Evolutionary conservation across 345 rosid genomes (phyloP), one percentile per base, ranked within the genome.

Genomic region (Balakata baccata): DNA sequence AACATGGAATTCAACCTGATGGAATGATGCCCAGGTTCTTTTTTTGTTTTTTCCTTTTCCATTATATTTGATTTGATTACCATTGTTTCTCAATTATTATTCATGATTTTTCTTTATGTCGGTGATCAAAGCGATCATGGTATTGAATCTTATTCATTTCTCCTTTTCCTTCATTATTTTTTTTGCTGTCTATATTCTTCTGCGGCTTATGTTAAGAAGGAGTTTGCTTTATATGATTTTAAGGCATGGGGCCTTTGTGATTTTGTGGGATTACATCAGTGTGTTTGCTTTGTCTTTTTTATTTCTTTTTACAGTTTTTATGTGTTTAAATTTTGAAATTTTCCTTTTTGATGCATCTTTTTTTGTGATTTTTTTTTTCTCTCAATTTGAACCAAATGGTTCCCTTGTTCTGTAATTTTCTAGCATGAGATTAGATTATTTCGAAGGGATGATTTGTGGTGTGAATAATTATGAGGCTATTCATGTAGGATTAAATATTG

Each of bases 1-100:
- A 89, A 80, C 94, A 89, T 85, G 91, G 85, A 8, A 89, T 89
- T 60, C 87, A 89, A 2, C 87, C 90, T 61, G 91, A 85, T 81
- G 89, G 91, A 39, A 77, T n/a, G 63, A 85, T 89, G 94, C 91
- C 94, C 37, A 78, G 89, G 89, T 87, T 56, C 34, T 0, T 10
- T 6, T 53, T 4, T n/a, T n/a, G n/a, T n/a, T n/a, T n/a, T 0
- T 47, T 66, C 29, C 34, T 29, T 29, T 29, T 29, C 34, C 2
- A 29, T 11, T 38, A 1, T 22, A 7, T 25, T 25, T n/a, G 18
- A 5, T 13, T 70, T 14, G 11, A 12, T 56, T 0, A 2, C 11
- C 12, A 10, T 10, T 50, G 3, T 50, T 50, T 50, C 14, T 11
- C 14, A 3, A 10, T 50, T 8, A 16, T 16, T 11, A 50, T 12